These are phyloP conservation scores for Podila horticola DNA, from an alignment of 192 early-diverging fungal genomes.

Conservation along the genomic window DNA sequence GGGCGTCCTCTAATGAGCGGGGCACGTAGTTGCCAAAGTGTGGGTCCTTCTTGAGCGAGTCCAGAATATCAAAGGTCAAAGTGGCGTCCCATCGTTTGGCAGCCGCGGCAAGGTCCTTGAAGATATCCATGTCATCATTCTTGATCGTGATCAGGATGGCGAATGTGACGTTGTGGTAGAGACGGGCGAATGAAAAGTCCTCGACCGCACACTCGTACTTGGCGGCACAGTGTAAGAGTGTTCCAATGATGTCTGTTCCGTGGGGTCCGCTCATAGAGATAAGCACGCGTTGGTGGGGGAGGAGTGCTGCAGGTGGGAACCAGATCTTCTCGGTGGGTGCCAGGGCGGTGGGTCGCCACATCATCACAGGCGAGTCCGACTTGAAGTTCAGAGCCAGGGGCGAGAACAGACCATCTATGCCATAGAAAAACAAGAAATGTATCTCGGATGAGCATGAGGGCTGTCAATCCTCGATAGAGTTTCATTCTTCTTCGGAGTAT, in stretches of 20 bases:
- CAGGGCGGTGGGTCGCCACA: slow-evolving; percentile 27
- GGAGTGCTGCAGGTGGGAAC: slow-evolving; percentile 60
- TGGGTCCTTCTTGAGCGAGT: slow-evolving; percentile 56
- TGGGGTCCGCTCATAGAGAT: slow-evolving; percentile 88
- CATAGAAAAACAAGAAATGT: background rate
- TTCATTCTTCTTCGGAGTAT: background rate
- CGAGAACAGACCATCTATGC: slow-evolving; percentile 25
- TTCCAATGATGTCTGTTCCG: slow-evolving; percentile 92
- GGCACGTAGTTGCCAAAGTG: slow-evolving; percentile 52
- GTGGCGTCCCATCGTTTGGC: slow-evolving; percentile 90
- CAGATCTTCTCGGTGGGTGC: slow-evolving; percentile 46
- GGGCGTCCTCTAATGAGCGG: slow-evolving; percentile 81
- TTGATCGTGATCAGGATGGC: slow-evolving; percentile 83
- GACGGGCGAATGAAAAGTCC: slow-evolving; percentile 88
- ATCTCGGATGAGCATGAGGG: too few relatives aligned
- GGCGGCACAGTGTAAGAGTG: slow-evolving; percentile 78
- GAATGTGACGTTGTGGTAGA: slow-evolving; percentile 96
- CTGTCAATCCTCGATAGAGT: background rate
- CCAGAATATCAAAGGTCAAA: slow-evolving; percentile 83
- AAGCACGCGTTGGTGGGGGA: slow-evolving; percentile 80
- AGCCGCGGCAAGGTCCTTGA: slow-evolving; percentile 77
- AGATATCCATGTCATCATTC: slow-evolving; percentile 79
- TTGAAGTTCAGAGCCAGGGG: slow-evolving; percentile 40
- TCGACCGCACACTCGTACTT: slow-evolving; percentile 80
- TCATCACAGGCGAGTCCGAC: slow-evolving; percentile 36